Evolutionary conservation across 2,329 filamentous ascomycete species (phyloP), one percentile per base, ranked within the genome.

Genomic region (Clathrospora elynae): DNA sequence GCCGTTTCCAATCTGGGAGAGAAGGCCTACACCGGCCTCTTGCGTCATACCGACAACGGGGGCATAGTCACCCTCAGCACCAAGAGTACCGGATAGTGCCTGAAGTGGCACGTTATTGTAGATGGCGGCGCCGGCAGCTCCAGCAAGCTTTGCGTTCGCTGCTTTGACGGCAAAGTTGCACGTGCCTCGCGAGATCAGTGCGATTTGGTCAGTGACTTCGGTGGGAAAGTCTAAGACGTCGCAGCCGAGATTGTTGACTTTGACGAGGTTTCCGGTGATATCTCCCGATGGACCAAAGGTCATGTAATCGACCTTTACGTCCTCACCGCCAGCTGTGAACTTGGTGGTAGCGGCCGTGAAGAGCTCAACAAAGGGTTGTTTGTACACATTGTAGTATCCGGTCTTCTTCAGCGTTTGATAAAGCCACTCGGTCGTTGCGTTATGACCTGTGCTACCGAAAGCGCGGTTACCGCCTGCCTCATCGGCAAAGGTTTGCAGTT

Each of bases 131-230:
- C 84, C 86, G 9, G 81, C 68, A 5, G 87, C 87, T 19, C 86
- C 85, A 1, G 85, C 85, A 37, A 76, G 76, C 42, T 83, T 85
- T 2, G 87, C 86, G 12, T 78, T 73, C 30, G 76, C 75, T 1
- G 85, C 85, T 73, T 91, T 91, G 46, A 75, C 69, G 13, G 82
- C 83, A 56, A 90, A 90, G 10, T 82, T 51, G 62, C 87, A 90
- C 2, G 71, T 75, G 38, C 87, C 87, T 41, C 87, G 82, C 26
- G 77, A 74, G 53, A 90, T 77, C 23, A 90, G 75, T 4, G 84
- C 86, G 42, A 91, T 82, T 51, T 83, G 81, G 34, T 82, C 84
- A 29, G 74, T 65, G 4, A 84, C 71, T 1, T 71, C 67, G 3
- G 74, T 57, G 2, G 85, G 80, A 61, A 81, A 90, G 67, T 90